Evolutionary conservation across 2,329 filamentous ascomycete genomes (phyloP).

Genomic region (Aspergillus sp.): DNA sequence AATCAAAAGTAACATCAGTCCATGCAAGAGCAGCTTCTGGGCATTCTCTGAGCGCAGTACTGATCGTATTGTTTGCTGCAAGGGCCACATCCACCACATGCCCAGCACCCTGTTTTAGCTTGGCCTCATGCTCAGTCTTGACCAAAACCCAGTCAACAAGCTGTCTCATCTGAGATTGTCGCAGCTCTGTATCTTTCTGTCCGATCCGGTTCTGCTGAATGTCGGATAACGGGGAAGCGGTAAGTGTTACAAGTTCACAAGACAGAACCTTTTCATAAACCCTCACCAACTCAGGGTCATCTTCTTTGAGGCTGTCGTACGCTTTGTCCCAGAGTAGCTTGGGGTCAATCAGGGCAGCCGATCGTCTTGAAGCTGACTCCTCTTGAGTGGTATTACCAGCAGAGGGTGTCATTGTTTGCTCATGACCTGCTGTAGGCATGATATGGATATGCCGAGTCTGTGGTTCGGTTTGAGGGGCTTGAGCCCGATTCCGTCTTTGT

Average conservation of each 20-base stretch:
- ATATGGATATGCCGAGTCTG: not conserved
- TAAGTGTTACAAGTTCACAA: not conserved
- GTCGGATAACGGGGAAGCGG: not conserved
- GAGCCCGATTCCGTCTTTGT: not conserved
- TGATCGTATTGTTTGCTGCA: too few species aligned
- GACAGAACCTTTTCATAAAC: not conserved
- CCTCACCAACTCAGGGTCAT: not conserved
- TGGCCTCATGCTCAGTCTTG: too few species aligned
- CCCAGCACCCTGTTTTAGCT: too few species aligned
- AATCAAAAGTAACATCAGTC: constrained; percentile 22
- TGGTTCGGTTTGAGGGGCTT: not conserved
- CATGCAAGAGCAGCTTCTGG: too few species aligned
- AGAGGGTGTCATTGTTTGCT: not conserved
- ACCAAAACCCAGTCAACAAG: not conserved
- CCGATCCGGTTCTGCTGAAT: not conserved
- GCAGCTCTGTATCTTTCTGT: not conserved
- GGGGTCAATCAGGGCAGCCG: not conserved
- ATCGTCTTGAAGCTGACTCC: not conserved
- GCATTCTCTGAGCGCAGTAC: too few species aligned
- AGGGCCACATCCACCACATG: too few species aligned
- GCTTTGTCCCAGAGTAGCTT: not conserved
- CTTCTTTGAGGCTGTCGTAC: not conserved
- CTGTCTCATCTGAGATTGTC: not conserved
- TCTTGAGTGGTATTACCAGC: not conserved
- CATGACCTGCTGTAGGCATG: not conserved